phyloP scores from a whole-genome alignment of 1,284 basidiomycete species.

The Cutaneotrichosporon curvatum region DNA sequence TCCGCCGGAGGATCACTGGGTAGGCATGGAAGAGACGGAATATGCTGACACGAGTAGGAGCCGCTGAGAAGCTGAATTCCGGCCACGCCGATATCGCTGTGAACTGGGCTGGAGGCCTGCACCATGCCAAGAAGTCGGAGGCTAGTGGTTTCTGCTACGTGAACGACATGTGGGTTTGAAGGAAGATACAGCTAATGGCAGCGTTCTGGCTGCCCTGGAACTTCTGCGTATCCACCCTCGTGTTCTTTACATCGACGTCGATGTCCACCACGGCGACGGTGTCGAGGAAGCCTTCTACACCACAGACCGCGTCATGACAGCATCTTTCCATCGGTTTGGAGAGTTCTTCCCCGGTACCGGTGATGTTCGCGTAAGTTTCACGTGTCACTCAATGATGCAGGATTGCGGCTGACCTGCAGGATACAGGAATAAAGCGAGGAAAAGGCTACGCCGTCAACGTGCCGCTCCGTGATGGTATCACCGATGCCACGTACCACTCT shows the following conservation, averaged over 20 bases:
- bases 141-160: slow-evolving; percentile 96
- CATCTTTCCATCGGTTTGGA: slow-evolving; percentile 91
- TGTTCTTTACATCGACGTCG: slow-evolving; percentile 95
- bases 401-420: slow-evolving; percentile 45
- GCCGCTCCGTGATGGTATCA: slow-evolving; percentile 87
- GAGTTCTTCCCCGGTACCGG: slow-evolving; percentile 97
- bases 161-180: slow-evolving; percentile 58
- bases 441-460: slow-evolving; percentile 90
- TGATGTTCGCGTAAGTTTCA: slow-evolving; percentile 53
- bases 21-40: too few species aligned
- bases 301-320: slow-evolving; percentile 93
- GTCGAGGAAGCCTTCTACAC: slow-evolving; percentile 99
- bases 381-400: too few species aligned
- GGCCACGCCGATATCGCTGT: slow-evolving; percentile 86
- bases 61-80: slow-evolving; percentile 70
- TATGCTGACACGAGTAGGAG: slow-evolving; percentile 50
- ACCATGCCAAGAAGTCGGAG: slow-evolving; percentile 96
- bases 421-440: slow-evolving; percentile 77
- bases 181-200: slow-evolving; percentile 36
- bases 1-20: slow-evolving; percentile 88
- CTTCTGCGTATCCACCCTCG: slow-evolving; percentile 68
- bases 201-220: slow-evolving; percentile 83
- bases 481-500: slow-evolving; percentile 64
- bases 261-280: slow-evolving; percentile 96
- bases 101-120: slow-evolving; percentile 96